These are phyloP conservation scores for Lactarius vividus DNA, from an alignment of 768 basidiomycete species.

Conservation along the genomic window DNA sequence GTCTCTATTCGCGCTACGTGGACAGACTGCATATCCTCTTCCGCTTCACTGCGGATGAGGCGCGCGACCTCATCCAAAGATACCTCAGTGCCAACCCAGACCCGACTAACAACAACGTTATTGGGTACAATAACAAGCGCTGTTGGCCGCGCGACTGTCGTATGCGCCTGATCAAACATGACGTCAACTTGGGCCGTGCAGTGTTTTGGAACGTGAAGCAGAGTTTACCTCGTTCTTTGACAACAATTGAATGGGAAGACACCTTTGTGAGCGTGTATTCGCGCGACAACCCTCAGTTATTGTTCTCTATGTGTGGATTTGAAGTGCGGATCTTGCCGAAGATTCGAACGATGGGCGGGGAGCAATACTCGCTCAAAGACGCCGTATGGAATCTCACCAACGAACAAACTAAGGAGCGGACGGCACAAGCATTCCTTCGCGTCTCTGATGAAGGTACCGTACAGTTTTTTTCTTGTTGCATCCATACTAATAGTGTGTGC, in stretches of 20 bases:
- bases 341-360: slow-evolving; percentile 91
- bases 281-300: slow-evolving; percentile 92
- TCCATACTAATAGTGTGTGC: slow-evolving; percentile 18
- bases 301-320: slow-evolving; percentile 99
- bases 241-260: slow-evolving; percentile 99
- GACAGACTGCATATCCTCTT: slow-evolving; percentile 94
- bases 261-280: slow-evolving; percentile 97
- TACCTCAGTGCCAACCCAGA: slow-evolving; percentile 98
- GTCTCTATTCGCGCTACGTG: slow-evolving; percentile 95
- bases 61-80: slow-evolving; percentile 95
- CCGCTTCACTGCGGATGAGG: slow-evolving; percentile 96
- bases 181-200: slow-evolving; percentile 96
- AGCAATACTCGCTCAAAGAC: slow-evolving; percentile 95
- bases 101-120: slow-evolving; percentile 98
- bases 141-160: slow-evolving; percentile 99
- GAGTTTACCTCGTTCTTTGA: slow-evolving; percentile 89
- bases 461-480: slow-evolving; percentile 1
- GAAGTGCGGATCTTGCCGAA: slow-evolving; percentile 97
- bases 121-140: slow-evolving; percentile 98
- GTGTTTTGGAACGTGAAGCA: slow-evolving; percentile 99
- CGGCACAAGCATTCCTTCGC: slow-evolving; percentile 95
- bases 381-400: slow-evolving; percentile 97
- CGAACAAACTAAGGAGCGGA: slow-evolving; percentile 95
- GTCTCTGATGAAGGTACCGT: slow-evolving; percentile 86
- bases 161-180: slow-evolving; percentile 99